Evolutionary conservation across 1,139 yeast species (phyloP), one percentile per base, ranked within the genome.

Genomic region (Zygoascus meyerae): DNA sequence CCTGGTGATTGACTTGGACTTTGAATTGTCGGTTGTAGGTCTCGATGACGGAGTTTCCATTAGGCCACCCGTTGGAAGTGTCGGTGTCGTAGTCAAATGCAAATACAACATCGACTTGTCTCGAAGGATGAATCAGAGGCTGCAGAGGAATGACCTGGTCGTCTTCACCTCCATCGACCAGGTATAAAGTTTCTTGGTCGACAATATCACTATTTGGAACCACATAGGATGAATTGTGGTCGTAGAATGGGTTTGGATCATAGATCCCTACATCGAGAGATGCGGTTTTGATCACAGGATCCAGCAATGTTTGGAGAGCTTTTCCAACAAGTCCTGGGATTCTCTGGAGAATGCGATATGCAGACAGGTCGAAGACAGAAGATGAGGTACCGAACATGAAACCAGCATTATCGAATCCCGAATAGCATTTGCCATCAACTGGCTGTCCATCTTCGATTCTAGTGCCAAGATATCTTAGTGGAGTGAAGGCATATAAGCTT

Each of bases 151-250:
- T 73, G 56, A 83, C 84, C 62, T 87, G 92, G 11, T 65, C 66
- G 66, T 86, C 95, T 64, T 83, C 90, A 54, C 96, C 95, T 51
- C 96, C 96, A 62, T 89, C 97, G n/a, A 81, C 90, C 51, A 87
- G 71, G 59, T 67, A 77, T 39, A 89, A 71, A 3, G 76, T 68
- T 5, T 74, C 72, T 31, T 67, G 57, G 6, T 62, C 54, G 9
- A 57, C 64, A 61, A 45, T 57, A 47, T 44, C 32, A 5, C 17
- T 33, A 10, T 29, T 30, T 26, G 48, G 29, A 7, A 39, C 16
- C 3, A 9, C 29, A 29, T 30, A 40, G n/a, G 49, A 49, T 11
- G 38, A 39, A 3, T 40, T 30, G 37, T 47, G 52, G 28, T 51
- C 37, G 55, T 59, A 73, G 61, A 85, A 86, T 4, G 95, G 95